These are phyloP conservation scores for Phytophthora crassamura DNA, from an alignment of 352 stramenopile species.

Conservation along the genomic window DNA sequence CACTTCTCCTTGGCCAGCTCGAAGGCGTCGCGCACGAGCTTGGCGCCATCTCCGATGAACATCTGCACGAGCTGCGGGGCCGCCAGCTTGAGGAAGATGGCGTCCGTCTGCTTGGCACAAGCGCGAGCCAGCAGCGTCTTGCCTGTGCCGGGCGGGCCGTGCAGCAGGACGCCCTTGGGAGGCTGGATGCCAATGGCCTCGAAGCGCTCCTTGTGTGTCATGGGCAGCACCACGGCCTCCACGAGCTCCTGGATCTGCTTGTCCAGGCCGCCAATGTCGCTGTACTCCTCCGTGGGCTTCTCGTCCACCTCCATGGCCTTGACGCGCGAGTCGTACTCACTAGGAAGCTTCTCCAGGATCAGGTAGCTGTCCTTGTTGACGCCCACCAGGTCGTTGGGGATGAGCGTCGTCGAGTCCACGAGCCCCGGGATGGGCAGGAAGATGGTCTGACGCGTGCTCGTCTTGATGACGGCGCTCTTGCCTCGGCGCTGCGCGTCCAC, in stretches of 20 bases:
- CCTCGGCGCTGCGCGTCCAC: conserved; percentile 92
- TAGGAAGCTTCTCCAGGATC: conserved; percentile 98
- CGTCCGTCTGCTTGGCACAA: conserved; percentile 98
- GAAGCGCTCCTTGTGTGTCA: conserved; percentile 99
- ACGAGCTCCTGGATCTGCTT: conserved; percentile 99
- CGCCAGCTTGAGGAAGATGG: conserved; percentile 98
- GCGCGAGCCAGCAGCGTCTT: conserved; percentile 98
- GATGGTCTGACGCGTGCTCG: conserved; percentile 98
- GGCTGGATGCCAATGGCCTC: conserved; percentile 96
- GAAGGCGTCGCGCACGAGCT: conserved; percentile 98
- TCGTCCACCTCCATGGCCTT: conserved; percentile 98
- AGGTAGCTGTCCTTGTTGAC: conserved; percentile 99
- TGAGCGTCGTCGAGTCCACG: conserved; percentile 94
- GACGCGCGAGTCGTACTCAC: conserved; percentile 98
- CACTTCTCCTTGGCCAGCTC: conserved; percentile 95
- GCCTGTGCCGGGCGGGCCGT: conserved; percentile 97
- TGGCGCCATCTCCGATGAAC: conserved; percentile 99
- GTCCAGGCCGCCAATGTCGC: conserved; percentile 96
- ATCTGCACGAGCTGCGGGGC: conserved; percentile 98
- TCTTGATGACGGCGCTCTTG: conserved; percentile 98
- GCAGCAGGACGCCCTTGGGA: conserved; percentile 97
- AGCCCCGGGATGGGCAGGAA: conserved; percentile 98
- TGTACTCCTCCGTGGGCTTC: conserved; percentile 95
- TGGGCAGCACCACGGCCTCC: conserved; percentile 97
- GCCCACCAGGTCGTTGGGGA: conserved; percentile 97